These are phyloP conservation scores for Grigorovia yakushimaensis DNA, from an alignment of 805 yeast species.

Conservation along the genomic window DNA sequence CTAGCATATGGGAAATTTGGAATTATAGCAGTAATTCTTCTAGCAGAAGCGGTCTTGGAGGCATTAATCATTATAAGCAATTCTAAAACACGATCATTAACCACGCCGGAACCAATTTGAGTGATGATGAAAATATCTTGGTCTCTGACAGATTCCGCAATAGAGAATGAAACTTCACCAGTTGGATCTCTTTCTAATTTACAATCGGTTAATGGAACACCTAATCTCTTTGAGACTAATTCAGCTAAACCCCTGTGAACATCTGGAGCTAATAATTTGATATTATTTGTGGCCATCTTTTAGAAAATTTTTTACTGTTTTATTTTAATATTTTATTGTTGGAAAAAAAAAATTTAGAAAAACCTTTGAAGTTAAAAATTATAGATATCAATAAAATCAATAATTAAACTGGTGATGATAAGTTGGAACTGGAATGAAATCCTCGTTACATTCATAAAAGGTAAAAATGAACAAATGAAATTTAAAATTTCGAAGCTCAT, in stretches of 20 bases:
- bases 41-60: constrained; percentile 72
- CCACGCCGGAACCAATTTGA: constrained; percentile 71
- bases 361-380: not conserved
- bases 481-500: not conserved
- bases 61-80: constrained; percentile 71
- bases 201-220: constrained; percentile 51
- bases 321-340: not conserved
- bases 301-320: not conserved
- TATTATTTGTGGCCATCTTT: constrained; percentile 61
- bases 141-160: constrained; percentile 77
- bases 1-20: constrained; percentile 85
- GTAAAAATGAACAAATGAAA: not conserved
- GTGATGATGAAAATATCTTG: constrained; percentile 73
- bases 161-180: constrained; percentile 65
- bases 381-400: not conserved
- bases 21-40: constrained; percentile 72
- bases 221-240: constrained; percentile 54
- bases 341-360: not conserved
- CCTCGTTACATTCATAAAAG: not conserved
- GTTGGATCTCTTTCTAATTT: constrained; percentile 57
- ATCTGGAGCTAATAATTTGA: constrained; percentile 58
- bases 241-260: constrained; percentile 61
- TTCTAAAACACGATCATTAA: constrained; percentile 68
- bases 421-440: not conserved
- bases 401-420: not conserved